phyloP scores from a whole-genome alignment of 768 basidiomycete genomes.

The Tylopilus sp. region DNA sequence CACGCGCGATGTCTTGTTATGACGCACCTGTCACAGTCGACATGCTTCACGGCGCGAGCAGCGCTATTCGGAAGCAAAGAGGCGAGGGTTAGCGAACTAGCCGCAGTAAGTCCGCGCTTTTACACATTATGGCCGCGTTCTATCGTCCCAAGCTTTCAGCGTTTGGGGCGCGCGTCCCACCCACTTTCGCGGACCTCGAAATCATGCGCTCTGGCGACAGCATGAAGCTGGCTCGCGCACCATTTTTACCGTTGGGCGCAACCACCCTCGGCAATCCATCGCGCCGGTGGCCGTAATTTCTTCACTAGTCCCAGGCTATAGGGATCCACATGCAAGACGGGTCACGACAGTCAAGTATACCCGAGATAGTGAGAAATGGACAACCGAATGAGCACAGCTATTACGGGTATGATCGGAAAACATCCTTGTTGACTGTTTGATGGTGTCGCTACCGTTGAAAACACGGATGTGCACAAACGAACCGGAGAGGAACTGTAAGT shows the following conservation, averaged over 20 bases:
- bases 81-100: too few relatives aligned
- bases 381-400: slow-evolving; percentile 77
- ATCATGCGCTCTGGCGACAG: slow-evolving; percentile 77
- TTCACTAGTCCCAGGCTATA: slow-evolving; percentile 63
- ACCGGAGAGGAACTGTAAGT: slow-evolving; percentile 64
- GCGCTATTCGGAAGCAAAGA: too few relatives aligned
- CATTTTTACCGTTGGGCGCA: slow-evolving; percentile 73
- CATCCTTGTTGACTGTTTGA: slow-evolving; percentile 76
- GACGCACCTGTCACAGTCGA: too few relatives aligned
- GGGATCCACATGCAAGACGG: slow-evolving; percentile 58
- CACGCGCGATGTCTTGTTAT: too few relatives aligned
- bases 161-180: too few relatives aligned
- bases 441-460: slow-evolving; percentile 75
- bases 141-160: too few relatives aligned
- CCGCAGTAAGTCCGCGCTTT: too few relatives aligned
- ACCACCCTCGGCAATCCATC: slow-evolving; percentile 36
- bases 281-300: slow-evolving; percentile 36
- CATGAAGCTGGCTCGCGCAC: slow-evolving; percentile 88
- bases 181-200: slow-evolving; percentile 90
- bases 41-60: too few relatives aligned
- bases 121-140: too few relatives aligned
- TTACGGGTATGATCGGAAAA: slow-evolving; percentile 77
- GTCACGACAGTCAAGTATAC: slow-evolving; percentile 62
- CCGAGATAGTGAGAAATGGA: slow-evolving; percentile 67
- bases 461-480: slow-evolving; percentile 52